Evolutionary conservation across 805 yeast species (phyloP), one percentile per base, ranked within the genome.

Genomic region (Ogataea degrootiae): DNA sequence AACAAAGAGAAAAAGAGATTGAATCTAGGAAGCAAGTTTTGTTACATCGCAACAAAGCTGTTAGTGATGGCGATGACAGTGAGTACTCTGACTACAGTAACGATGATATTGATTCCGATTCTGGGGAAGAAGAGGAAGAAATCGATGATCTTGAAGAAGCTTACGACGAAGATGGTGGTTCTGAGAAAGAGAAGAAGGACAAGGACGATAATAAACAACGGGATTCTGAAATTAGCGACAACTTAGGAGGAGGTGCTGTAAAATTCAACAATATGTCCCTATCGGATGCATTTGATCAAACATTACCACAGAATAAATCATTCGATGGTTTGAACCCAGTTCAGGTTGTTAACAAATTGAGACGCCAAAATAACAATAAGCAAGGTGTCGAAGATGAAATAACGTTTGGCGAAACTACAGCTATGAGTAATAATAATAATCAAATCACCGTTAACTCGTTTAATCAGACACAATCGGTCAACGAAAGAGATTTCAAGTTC

Each of bases 21-120:
- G 52, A 50, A 12, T 47, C 43, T 12, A 49, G 55, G 19, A 52
- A 42, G 39, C 46, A 48, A 41, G 23, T 48, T 41, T 39, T 60
- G 8, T 17, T 53, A 34, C 46, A 47, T 2, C 56, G 55, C 4
- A 44, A 53, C n/a, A 50, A 39, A 12, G 43, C 51, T 31, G 60
- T 59, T 11, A 59, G 56, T 23, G 66, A 62, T 41, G 66, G 60
- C 14, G 66, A 65, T 29, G 63, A 55, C n/a, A 60, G 60, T 45
- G 66, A 62, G 37, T 52, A 50, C 21, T 57, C 59, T 2, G 62
- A 53, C 22, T 65, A 57, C 23, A 67, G 58, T 16, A 53, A 53
- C 7, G 62, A 51, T 9, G 63, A 54, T 14, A 54, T 47, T 6
- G 59, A 52, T 22, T 51, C 52, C 44, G 52, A 48, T 6, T 4